Conservation (phyloP, 305 asterid species). For the Rubia tinctorum region DNA sequence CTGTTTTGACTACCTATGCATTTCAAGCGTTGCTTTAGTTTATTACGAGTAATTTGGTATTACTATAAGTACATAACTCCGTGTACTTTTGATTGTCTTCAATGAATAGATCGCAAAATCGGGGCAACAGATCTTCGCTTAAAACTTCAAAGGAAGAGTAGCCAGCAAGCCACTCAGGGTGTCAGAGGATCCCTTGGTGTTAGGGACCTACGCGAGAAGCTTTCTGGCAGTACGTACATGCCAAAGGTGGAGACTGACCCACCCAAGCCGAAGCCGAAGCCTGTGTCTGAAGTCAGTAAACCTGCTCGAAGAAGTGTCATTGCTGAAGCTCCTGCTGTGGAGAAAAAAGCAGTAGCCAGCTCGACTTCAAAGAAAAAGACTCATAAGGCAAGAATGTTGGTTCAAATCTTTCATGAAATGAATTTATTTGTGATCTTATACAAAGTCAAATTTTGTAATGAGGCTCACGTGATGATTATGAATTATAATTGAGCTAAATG, state of each 20-base stretch:
- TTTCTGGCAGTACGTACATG: slow-evolving; percentile 63
- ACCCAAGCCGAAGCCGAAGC: slow-evolving; percentile 32
- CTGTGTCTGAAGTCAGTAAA: slow-evolving; percentile 55
- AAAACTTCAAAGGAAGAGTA: slow-evolving; percentile 82
- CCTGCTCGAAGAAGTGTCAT: slow-evolving; percentile 61
- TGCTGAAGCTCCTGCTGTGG: slow-evolving; percentile 52
- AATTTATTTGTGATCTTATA: not conserved
- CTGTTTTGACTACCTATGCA: slow-evolving; percentile 4
- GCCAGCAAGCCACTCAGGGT: slow-evolving; percentile 46
- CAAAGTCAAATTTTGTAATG: not conserved
- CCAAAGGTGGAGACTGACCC: slow-evolving; percentile 46
- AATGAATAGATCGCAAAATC: slow-evolving; percentile 52
- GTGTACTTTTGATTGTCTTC: slow-evolving; percentile 13
- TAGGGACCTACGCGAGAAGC: slow-evolving; percentile 94
- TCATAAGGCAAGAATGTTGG: slow-evolving; percentile 50
- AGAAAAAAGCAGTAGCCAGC: slow-evolving; percentile 44
- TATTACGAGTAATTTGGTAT: not conserved
- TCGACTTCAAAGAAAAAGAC: slow-evolving; percentile 58
- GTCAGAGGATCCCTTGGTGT: slow-evolving; percentile 56
- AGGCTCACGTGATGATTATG: not conserved
- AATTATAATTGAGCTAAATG: not conserved
- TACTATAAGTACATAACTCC: not conserved
- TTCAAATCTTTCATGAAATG: slow-evolving; percentile 3
- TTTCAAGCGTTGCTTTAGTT: slow-evolving; percentile 7
- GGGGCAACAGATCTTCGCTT: slow-evolving; percentile 86